Conservation (phyloP, 192 early-diverging fungal species). For the Podila verticillata region DNA sequence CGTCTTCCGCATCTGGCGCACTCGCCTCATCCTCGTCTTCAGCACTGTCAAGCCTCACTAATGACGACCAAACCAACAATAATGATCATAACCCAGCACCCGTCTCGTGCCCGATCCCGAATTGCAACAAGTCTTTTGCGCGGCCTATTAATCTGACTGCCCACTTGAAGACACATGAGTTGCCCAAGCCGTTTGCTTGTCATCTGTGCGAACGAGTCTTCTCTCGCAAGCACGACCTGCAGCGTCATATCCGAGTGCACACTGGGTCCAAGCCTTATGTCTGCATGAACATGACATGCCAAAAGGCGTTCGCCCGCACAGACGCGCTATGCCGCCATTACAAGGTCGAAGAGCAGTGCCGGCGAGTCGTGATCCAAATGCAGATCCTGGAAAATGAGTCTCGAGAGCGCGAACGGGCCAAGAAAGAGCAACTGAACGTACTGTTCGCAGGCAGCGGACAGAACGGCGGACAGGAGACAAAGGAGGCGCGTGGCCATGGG, state of each 20-base stretch:
- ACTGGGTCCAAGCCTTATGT: slow-evolving; percentile 71
- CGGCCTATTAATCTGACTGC: slow-evolving; percentile 10
- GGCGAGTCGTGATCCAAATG: slow-evolving; percentile 34
- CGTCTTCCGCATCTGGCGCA: too few species aligned
- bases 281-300: slow-evolving; percentile 59
- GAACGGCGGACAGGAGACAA: neutral
- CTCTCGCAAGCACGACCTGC: slow-evolving; percentile 82
- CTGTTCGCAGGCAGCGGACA: neutral
- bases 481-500: slow-evolving; percentile 1
- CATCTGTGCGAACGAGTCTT: slow-evolving; percentile 73
- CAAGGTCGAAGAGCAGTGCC: slow-evolving; percentile 65
- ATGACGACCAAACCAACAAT: neutral
- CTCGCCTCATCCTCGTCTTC: neutral
- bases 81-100: neutral
- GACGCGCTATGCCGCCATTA: slow-evolving; percentile 73
- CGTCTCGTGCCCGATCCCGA: slow-evolving; percentile 18
- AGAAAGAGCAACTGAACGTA: neutral
- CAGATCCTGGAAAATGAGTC: slow-evolving; percentile 42
- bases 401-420: neutral
- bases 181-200: slow-evolving; percentile 59
- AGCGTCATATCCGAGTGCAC: slow-evolving; percentile 76
- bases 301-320: slow-evolving; percentile 69
- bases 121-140: slow-evolving; percentile 27
- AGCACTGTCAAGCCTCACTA: neutral
- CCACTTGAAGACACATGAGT: slow-evolving; percentile 10